Base-by-base conservation (phyloP, 495 filamentous ascomycete species). In the Penicillium coprophilum region DNA sequence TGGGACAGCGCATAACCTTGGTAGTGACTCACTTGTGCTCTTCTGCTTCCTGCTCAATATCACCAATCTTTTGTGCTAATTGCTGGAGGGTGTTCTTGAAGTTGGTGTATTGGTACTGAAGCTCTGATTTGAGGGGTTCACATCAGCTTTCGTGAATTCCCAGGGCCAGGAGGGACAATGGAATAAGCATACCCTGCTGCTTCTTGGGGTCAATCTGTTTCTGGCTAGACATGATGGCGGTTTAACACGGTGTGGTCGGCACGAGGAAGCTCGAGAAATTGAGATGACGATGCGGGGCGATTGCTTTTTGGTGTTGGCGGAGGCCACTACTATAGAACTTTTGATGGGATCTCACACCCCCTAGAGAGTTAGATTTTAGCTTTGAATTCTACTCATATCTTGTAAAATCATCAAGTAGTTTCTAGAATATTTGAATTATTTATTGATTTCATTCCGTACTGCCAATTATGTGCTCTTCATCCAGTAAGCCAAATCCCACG, bases 71-170 rank as follows among this genome's bases (percentile, higher is more conserved):
- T 66, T 90, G 85, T 15, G 94, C 95, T 59, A 98, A 81, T 62
- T 92, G 87, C 77, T 97, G 93, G 50, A 98, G 85, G 24, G 83
- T 89, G 71, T 92, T 95, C 74, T 98, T 98, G 84, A 91, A 98
- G 74, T 88, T 96, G 46, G 85, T 84, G 73, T 97, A 98, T 67
- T 96, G 92, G 56, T 82, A 71, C 74, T 98, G 94, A 59, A 98
- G 87, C 75, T 98, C 94, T 96, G 71, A 30, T 31, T 59, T 31
- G 28, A 23, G 47, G 57, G 61, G 50, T 34, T 52, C 64, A 30
- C 41, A 62, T 60, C 63, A 58, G 60, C 51, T 17, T 32, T 43
- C 8, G 34, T 28, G 50, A 39, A 39, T 13, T 51, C 44, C 24
- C 2, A 19, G 58, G 55, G 27, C 56, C 48, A 17, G n/a, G 28